Percentiles rank a stretch among this genome's conserved stretches.
phyloP scores from a whole-genome alignment of 1,284 basidiomycete genomes.

The Trichosporon asahii region DNA sequence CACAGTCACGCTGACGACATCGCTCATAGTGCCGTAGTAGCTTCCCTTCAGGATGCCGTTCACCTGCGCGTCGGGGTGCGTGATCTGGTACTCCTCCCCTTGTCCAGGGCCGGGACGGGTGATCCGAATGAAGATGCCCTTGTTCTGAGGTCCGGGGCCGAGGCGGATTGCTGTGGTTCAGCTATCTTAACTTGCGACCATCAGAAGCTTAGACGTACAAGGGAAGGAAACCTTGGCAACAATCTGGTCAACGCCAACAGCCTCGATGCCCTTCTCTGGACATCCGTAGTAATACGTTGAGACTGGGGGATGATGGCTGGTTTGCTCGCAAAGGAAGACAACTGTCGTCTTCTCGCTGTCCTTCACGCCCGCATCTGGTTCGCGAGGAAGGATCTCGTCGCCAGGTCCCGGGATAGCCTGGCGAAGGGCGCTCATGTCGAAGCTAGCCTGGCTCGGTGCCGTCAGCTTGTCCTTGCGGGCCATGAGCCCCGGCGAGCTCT shows the following conservation, averaged over 20 bases:
- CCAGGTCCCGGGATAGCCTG: conserved; percentile 45
- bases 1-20: conserved; percentile 75
- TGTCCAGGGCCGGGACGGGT: conserved; percentile 66
- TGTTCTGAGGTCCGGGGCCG: conserved; percentile 74
- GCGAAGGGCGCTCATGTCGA: conserved; percentile 20
- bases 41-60: conserved; percentile 76
- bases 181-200: not conserved
- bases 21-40: conserved; percentile 70
- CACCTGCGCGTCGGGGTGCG: conserved; percentile 83
- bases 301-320: conserved; percentile 94
- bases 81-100: conserved; percentile 81
- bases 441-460: conserved; percentile 12
- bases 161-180: conserved; percentile 63
- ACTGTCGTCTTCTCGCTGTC: conserved; percentile 60
- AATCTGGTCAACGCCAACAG: conserved; percentile 81
- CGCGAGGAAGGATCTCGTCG: conserved; percentile 44
- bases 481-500: not conserved
- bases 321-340: conserved; percentile 73
- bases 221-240: conserved; percentile 84
- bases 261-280: conserved; percentile 67
- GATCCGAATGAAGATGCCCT: conserved; percentile 80
- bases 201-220: conserved; percentile 53
- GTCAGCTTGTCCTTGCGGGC: conserved; percentile 7
- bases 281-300: conserved; percentile 81
- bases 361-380: conserved; percentile 50